Base-by-base conservation (phyloP, 345 rosid genomes). In the Sisymbrium irio region DNA sequence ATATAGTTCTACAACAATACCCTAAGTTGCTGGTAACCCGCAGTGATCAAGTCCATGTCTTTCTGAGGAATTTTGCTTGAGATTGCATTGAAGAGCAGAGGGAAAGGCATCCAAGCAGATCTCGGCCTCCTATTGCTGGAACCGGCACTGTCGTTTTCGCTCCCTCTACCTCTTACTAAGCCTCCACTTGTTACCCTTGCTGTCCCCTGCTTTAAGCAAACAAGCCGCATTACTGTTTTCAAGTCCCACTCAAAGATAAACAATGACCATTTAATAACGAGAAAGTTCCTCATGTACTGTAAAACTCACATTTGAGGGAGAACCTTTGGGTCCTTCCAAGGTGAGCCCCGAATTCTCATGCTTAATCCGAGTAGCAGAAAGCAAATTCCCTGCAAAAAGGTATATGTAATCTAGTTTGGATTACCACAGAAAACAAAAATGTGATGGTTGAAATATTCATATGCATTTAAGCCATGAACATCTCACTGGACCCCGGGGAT, bases 61-160 rank as follows among this genome's bases (percentile, higher is more conserved):
- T 72, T 55, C 17, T 51, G 59, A 10, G 89, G 56, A 71, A 92
- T 78, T 76, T 86, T 87, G 56, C 72, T 82, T 13, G 96, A 80
- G 63, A 95, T 88, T 25, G 96, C 97, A 70, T 83, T 84, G 80
- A 95, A 89, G 75, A 95, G 80, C 85, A 72, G 53, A 12, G 93
- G 85, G 64, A 86, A 90, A 76, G 99, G 95, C 95, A 94, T 87
- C 85, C 85, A 87, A 44, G 90, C 86, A 20, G 93, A 88, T 62
- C 36, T 39, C 10, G 79, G 65, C 27, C 9, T 62, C 46, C 22
- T 41, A 42, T 45, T 58, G 67, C 73, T 58, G 67, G 72, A 66
- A 58, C 72, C 51, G 1, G 44, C 35, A 74, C 55, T 55, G 19
- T 55, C 58, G 61, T 65, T 65, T 57, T 28, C 33, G 4, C 15